Percentiles rank a stretch among this genome's conserved stretches.
These are phyloP conservation scores for Lactifluus hygrophoroides DNA, from an alignment of 768 basidiomycete genomes.

Conservation along the genomic window DNA sequence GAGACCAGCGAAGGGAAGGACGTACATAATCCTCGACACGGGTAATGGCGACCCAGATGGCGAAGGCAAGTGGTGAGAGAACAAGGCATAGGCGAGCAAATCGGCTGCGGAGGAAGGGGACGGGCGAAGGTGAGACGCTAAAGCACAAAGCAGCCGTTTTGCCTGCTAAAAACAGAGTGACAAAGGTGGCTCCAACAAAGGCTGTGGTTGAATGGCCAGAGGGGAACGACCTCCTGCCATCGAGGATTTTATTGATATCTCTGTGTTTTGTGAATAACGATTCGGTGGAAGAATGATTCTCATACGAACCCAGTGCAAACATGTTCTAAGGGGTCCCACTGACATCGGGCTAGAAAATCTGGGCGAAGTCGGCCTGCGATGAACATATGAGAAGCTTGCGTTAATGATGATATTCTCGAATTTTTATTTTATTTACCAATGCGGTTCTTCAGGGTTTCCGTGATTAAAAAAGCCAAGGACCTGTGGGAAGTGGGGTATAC, in stretches of 20 bases:
- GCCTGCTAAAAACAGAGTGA: conserved; percentile 55
- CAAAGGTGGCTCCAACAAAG: conserved; percentile 56
- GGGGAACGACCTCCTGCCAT: conserved; percentile 56
- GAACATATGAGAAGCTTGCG: neutral
- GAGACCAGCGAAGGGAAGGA: conserved; percentile 14
- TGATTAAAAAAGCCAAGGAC: conserved; percentile 40
- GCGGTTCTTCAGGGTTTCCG: conserved; percentile 46
- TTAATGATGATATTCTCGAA: neutral
- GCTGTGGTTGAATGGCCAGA: conserved; percentile 63
- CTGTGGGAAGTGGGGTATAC: conserved; percentile 25
- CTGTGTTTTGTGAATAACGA: conserved; percentile 19
- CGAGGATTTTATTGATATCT: conserved; percentile 31
- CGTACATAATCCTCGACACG: conserved; percentile 59
- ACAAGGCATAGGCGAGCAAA: conserved; percentile 40
- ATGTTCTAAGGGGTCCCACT: conserved; percentile 42
- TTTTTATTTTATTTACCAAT: no score
- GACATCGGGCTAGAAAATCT: conserved; percentile 58
- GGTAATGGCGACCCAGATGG: conserved; percentile 52
- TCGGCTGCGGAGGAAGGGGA: conserved; percentile 38
- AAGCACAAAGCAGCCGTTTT: conserved; percentile 55
- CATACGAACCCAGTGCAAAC: conserved; percentile 46
- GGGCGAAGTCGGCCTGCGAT: conserved; percentile 44
- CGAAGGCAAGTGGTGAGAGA: conserved; percentile 45
- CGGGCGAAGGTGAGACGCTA: conserved; percentile 28
- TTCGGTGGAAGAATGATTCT: neutral